These are phyloP conservation scores for Morella rubra DNA, from an alignment of 306 rosid species.

Conservation along the genomic window DNA sequence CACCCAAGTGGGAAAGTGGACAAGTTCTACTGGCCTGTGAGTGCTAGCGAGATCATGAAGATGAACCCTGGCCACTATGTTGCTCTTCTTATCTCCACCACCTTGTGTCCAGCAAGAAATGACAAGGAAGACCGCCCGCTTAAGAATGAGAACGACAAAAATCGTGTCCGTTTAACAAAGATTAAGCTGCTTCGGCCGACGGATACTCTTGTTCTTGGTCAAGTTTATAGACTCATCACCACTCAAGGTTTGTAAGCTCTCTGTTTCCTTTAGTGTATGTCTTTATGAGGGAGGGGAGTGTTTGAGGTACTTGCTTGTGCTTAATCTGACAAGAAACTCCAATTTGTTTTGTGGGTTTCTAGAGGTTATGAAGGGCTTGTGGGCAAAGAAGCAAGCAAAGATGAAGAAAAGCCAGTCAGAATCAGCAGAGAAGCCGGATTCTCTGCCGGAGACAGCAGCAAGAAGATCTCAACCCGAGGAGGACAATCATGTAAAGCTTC, in stretches of 20 bases:
- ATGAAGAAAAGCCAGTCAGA: conserved; percentile 59
- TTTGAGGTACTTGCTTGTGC: conserved; percentile 5
- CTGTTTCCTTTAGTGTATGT: not conserved
- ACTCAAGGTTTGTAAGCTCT: conserved; percentile 61
- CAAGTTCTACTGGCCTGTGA: conserved; percentile 67
- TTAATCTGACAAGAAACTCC: conserved; percentile 15
- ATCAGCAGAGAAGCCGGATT: conserved; percentile 32
- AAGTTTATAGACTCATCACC: conserved; percentile 87
- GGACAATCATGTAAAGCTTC: conserved; percentile 58
- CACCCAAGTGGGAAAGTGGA: conserved; percentile 90
- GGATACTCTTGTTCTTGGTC: conserved; percentile 88
- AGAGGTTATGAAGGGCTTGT: conserved; percentile 86
- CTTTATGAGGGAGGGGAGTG: not conserved
- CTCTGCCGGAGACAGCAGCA: conserved; percentile 31
- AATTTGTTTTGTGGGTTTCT: conserved; percentile 24
- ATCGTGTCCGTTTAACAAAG: conserved; percentile 74
- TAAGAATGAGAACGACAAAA: conserved; percentile 21
- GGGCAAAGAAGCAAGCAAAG: conserved; percentile 87
- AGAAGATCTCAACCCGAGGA: conserved; percentile 44
- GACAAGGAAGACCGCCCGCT: conserved; percentile 25
- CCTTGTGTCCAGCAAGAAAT: conserved; percentile 57
- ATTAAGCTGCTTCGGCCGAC: conserved; percentile 93
- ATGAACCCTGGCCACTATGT: conserved; percentile 89
- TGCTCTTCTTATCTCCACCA: conserved; percentile 91
- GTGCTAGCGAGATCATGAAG: conserved; percentile 86